Evolutionary conservation across 371 early-diverging fungal species (phyloP), one percentile per base, ranked within the genome.

Genomic region (Rhizopus sp.): DNA sequence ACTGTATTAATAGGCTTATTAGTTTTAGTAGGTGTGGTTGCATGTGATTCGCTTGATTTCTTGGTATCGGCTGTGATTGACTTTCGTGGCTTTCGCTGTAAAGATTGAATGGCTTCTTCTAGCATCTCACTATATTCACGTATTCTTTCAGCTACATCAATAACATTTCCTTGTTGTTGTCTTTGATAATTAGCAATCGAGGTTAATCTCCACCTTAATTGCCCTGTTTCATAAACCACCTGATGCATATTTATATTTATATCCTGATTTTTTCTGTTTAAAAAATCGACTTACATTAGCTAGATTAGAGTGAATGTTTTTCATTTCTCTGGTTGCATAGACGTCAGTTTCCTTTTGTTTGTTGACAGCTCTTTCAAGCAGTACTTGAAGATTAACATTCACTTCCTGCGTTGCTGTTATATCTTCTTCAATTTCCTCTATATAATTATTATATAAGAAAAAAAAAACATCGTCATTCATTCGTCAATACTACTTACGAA

Each of bases 371-470:
- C 67, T 78, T 45, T 85, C 82, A 12, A 85, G 59, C 16, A 80
- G 73, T 4, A 77, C 60, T 51, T 83, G 84, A 13, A 85, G 66
- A 48, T 83, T 82, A 34, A 83, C 82, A 66, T 85, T 85, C 32
- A 77, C 65, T 55, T 83, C 85, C 62, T 82, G 77, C 13, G 85
- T 80, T 48, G 73, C 65, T 10, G 75, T 73, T 42, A 85, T 58
- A 50, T 78, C 78, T 48, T 85, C 80, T 51, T 83, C 85, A 6
- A 83, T 84, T 38, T 83, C 82, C 33, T 54, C 79, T 79, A 53
- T 23, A 41, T 15, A 16, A 33, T n/a, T 34, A 35, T 2, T 23
- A 23, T 23, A 23, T 23, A 23, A 23, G 23, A 23, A 23, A 23
- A 23, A 23, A 23, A 23, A 38, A 53, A 47, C 31, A 17, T 32